phyloP scores from a whole-genome alignment of 257 asterid genomes.

The Ligustrum vulgare region DNA sequence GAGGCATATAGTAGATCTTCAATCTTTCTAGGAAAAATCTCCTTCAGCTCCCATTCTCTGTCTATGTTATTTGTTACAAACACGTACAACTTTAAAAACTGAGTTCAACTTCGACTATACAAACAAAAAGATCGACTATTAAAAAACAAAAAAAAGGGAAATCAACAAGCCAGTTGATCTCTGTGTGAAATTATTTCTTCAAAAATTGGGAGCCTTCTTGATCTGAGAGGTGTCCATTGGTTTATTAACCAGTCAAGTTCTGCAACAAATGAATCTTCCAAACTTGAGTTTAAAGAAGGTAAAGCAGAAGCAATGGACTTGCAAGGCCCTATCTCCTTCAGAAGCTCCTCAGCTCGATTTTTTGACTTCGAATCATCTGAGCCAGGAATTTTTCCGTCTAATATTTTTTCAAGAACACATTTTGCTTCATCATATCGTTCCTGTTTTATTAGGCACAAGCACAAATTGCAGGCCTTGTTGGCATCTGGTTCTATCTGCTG shows the following conservation, averaged over 20 bases:
- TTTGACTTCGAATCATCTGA: slow-evolving; percentile 60
- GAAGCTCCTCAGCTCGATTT: slow-evolving; percentile 53
- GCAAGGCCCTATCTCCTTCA: slow-evolving; percentile 45
- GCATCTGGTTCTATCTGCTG: slow-evolving; percentile 79
- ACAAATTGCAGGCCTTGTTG: slow-evolving; percentile 80
- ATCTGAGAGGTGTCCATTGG: slow-evolving; percentile 58
- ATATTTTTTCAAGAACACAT: slow-evolving; percentile 53
- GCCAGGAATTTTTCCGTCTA: slow-evolving; percentile 49
- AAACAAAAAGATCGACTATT: too few relatives aligned
- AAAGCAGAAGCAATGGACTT: slow-evolving; percentile 18
- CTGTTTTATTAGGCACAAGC: slow-evolving; percentile 68
- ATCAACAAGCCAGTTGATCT: slow-evolving; percentile 90
- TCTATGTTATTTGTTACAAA: too few relatives aligned
- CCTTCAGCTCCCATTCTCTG: too few relatives aligned
- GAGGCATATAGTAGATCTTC: too few relatives aligned
- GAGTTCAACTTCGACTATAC: too few relatives aligned
- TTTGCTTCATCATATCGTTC: slow-evolving; percentile 60
- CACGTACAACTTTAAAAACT: too few relatives aligned
- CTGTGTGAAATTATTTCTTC: slow-evolving; percentile 77
- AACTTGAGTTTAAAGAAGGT: slow-evolving; percentile 23
- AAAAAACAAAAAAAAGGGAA: background rate
- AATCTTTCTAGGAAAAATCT: too few relatives aligned
- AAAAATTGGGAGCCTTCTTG: slow-evolving; percentile 84
- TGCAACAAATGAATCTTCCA: slow-evolving; percentile 59
- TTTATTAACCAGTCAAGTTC: slow-evolving; percentile 75